These are phyloP conservation scores for Cairneyella variabilis DNA, from an alignment of 495 filamentous ascomycete genomes.

Conservation along the genomic window DNA sequence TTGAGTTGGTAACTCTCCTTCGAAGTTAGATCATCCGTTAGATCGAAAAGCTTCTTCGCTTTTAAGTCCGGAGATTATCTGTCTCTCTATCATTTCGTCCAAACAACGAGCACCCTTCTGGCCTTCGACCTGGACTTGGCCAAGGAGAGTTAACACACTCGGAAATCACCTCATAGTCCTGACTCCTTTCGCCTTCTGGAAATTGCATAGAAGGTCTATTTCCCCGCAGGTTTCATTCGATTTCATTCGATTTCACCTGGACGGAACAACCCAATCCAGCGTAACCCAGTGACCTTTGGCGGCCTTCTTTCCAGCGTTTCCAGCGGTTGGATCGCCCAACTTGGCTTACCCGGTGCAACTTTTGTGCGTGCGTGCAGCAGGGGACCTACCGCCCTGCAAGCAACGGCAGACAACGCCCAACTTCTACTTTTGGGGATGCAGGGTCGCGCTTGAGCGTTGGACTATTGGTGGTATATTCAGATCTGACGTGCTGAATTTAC, in stretches of 20 bases:
- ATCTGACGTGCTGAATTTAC: neutral
- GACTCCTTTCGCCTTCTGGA: neutral
- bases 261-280: too few relatives aligned
- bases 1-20: neutral
- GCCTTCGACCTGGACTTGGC: neutral
- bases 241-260: neutral
- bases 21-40: neutral
- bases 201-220: neutral
- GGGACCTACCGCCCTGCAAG: too few relatives aligned
- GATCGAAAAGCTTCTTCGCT: neutral
- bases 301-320: too few relatives aligned
- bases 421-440: too few relatives aligned
- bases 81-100: conserved; percentile 1
- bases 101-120: neutral
- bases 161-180: too few relatives aligned
- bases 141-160: too few relatives aligned
- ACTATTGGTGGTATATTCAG: neutral
- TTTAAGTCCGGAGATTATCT: neutral
- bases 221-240: conserved; percentile 6
- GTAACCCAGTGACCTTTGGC: too few relatives aligned
- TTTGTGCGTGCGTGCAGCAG: too few relatives aligned
- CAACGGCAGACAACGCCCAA: too few relatives aligned
- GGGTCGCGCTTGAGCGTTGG: too few relatives aligned
- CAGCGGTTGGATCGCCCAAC: too few relatives aligned
- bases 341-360: too few relatives aligned